phyloP scores from a whole-genome alignment of 495 filamentous ascomycete species.

The Trichoderma asperelloides region DNA sequence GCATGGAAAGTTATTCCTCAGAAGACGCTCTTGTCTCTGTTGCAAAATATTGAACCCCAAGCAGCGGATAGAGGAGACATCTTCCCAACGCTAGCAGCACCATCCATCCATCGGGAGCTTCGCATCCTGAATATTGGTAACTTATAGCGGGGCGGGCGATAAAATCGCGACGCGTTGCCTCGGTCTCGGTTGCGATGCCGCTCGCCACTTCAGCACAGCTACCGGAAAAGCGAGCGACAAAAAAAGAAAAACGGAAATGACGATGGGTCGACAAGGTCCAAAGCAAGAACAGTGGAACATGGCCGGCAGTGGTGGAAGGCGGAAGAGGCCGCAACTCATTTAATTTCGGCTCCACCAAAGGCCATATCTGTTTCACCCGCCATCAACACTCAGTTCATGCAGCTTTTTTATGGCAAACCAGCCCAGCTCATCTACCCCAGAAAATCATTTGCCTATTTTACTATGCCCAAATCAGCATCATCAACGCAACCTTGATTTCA shows the following conservation, averaged over 20 bases:
- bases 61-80: not conserved
- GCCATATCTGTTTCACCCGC: not conserved
- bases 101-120: not conserved
- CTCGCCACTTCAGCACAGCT: not conserved
- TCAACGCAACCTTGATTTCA: not conserved
- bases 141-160: not conserved
- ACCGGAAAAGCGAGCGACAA: not conserved
- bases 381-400: not conserved
- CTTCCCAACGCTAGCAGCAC: not conserved
- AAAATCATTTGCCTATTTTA: not conserved
- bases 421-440: conserved; percentile 1
- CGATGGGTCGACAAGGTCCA: not conserved
- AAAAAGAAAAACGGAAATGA: not conserved
- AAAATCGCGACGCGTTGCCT: not conserved
- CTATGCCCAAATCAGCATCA: conserved; percentile 5
- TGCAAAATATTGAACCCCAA: not conserved
- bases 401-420: not conserved
- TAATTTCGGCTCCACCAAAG: not conserved
- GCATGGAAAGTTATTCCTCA: not conserved
- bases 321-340: not conserved
- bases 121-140: not conserved
- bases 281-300: not conserved
- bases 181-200: not conserved
- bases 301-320: not conserved
- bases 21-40: not conserved